phyloP scores from a whole-genome alignment of 129 eudicot species.

The Arctium lappa region DNA sequence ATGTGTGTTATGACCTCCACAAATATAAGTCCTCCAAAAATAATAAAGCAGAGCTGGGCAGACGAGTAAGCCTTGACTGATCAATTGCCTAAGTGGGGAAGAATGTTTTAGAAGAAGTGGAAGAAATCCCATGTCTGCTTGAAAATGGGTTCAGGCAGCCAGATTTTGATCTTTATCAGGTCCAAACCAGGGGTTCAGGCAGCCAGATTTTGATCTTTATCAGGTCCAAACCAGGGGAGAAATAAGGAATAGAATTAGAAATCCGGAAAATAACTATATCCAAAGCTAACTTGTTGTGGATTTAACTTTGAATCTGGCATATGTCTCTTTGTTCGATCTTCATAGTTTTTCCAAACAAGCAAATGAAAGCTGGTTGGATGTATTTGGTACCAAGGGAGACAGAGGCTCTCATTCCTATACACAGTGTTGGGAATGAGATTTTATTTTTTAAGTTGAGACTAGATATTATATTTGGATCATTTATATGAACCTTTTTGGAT shows the following conservation, averaged over 20 bases:
- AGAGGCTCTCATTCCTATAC: background rate
- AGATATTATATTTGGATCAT: background rate
- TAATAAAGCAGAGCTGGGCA: background rate
- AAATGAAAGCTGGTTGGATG: background rate
- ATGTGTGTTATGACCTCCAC: too few species aligned
- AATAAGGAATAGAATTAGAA: background rate
- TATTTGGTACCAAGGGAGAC: background rate
- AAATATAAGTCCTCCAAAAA: background rate
- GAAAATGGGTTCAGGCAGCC: background rate
- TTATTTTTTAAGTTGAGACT: background rate
- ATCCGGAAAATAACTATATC: too few species aligned
- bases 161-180: background rate
- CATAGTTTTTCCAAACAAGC: too few species aligned
- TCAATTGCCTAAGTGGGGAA: too few species aligned
- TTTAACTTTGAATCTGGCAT: background rate
- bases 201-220: background rate
- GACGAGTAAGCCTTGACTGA: background rate
- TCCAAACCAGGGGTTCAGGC: background rate
- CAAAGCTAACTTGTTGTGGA: background rate
- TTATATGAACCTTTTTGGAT: background rate
- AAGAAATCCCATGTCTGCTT: background rate
- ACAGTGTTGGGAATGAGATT: background rate
- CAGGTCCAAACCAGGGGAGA: background rate
- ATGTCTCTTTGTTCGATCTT: background rate
- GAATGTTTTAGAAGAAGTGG: background rate